These are phyloP conservation scores for Lachnellula subtilissima DNA, from an alignment of 2,329 filamentous ascomycete genomes.

Conservation along the genomic window DNA sequence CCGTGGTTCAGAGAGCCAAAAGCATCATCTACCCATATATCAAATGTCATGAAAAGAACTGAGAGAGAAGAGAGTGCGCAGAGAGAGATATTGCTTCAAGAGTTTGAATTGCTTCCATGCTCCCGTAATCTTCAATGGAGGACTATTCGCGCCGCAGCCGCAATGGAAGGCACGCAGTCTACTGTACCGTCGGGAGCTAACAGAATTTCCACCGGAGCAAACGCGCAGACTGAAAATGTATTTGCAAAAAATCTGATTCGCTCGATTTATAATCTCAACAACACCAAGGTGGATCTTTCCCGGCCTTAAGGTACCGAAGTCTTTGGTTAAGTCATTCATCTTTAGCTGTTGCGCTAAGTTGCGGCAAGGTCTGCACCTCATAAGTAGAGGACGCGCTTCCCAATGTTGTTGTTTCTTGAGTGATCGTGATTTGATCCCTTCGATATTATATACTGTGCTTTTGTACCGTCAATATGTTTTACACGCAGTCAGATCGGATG, in stretches of 20 bases:
- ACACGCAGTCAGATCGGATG: slow-evolving; percentile 22
- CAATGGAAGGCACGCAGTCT: no score
- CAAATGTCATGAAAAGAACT: no score
- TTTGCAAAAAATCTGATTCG: background rate
- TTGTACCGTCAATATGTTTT: slow-evolving; percentile 22
- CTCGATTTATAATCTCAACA: background rate
- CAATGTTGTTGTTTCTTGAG: background rate
- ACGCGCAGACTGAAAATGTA: background rate
- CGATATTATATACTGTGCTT: background rate
- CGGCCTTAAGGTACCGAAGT: background rate
- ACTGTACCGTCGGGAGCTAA: no score
- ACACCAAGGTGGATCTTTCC: background rate
- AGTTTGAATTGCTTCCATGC: no score
- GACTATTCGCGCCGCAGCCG: no score
- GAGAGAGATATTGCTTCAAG: no score
- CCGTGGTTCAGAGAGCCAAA: no score
- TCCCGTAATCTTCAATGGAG: no score
- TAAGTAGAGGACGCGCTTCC: background rate
- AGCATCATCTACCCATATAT: no score
- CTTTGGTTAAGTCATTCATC: background rate
- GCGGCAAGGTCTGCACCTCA: background rate
- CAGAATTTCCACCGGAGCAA: background rate
- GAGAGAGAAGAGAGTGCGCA: no score
- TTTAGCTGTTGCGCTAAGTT: background rate
- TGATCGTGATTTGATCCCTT: background rate